phyloP scores from a whole-genome alignment of 331 rosid species.

The Acacia concinna region DNA sequence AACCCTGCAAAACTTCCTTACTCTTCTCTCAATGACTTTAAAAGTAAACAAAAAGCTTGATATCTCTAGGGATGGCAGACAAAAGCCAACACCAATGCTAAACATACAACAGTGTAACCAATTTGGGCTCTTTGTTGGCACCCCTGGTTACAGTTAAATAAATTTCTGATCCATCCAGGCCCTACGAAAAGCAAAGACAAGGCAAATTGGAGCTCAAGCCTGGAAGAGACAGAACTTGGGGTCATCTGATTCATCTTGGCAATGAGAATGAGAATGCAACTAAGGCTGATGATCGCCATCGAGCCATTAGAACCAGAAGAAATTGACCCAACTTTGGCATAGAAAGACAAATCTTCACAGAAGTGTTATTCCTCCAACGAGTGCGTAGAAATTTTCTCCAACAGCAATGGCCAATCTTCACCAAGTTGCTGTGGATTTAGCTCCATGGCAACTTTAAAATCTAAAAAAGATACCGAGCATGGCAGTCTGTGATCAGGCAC shows the following conservation, averaged over 20 bases:
- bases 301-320: constrained; percentile 48
- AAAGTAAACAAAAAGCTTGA: constrained; percentile 46
- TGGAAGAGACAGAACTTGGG: constrained; percentile 43
- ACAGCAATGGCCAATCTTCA: constrained; percentile 86
- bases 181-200: constrained; percentile 43
- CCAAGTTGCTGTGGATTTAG: constrained; percentile 94
- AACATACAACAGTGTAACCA: constrained; percentile 70
- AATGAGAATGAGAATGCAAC: constrained; percentile 38
- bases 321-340: constrained; percentile 32
- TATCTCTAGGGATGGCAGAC: constrained; percentile 47
- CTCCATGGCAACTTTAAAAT: constrained; percentile 96
- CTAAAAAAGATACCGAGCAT: constrained; percentile 61
- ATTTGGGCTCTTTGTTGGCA: constrained; percentile 44
- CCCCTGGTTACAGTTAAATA: constrained; percentile 57
- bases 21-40: constrained; percentile 48
- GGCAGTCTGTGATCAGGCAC: constrained; percentile 48
- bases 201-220: constrained; percentile 45
- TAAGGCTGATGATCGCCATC: constrained; percentile 25
- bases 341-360: constrained; percentile 34
- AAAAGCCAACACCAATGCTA: constrained; percentile 59
- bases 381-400: constrained; percentile 83
- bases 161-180: constrained; percentile 47
- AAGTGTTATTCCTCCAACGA: constrained; percentile 62
- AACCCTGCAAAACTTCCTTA: constrained; percentile 62
- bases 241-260: constrained; percentile 49